Conservation (phyloP, 192 early-diverging fungal species). For the Backusella luteola region DNA sequence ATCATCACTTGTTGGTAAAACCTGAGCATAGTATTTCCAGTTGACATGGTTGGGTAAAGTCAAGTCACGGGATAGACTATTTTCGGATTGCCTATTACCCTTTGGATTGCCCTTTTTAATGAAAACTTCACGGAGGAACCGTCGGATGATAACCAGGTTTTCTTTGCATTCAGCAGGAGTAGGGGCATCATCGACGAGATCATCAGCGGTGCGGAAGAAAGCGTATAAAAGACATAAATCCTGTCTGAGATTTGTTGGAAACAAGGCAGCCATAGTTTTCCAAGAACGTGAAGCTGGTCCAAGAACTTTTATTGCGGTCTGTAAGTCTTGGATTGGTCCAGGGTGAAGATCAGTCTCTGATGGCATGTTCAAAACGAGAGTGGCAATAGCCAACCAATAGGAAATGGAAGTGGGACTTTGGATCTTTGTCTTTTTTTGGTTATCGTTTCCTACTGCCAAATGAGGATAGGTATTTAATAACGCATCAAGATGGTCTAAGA, state of each 20-base stretch:
- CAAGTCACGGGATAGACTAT: not conserved
- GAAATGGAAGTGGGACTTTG: constrained; percentile 5
- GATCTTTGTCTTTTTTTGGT: not conserved
- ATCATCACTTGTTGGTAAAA: constrained; percentile 18
- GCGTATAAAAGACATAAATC: constrained; percentile 33
- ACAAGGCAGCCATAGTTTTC: constrained; percentile 33
- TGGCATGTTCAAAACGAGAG: constrained; percentile 15
- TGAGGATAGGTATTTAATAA: constrained; percentile 33
- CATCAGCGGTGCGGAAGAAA: constrained; percentile 34
- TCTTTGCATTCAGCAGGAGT: constrained; percentile 16
- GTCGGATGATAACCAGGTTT: constrained; percentile 22
- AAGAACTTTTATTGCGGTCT: constrained; percentile 18
- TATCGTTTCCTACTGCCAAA: constrained; percentile 7
- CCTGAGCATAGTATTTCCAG: constrained; percentile 21
- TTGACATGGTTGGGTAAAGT: constrained; percentile 19
- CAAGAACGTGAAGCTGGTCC: constrained; percentile 31
- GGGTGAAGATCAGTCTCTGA: constrained; percentile 15
- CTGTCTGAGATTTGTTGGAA: constrained; percentile 34
- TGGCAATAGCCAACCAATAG: constrained; percentile 17
- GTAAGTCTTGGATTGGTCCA: constrained; percentile 26
- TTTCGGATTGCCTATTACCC: not conserved
- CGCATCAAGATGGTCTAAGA: constrained; percentile 32
- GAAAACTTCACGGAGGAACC: constrained; percentile 24
- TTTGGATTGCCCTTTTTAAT: not conserved
- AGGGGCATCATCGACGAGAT: constrained; percentile 28